phyloP scores from a whole-genome alignment of 768 basidiomycete species.

The Collybiopsis confluens region DNA sequence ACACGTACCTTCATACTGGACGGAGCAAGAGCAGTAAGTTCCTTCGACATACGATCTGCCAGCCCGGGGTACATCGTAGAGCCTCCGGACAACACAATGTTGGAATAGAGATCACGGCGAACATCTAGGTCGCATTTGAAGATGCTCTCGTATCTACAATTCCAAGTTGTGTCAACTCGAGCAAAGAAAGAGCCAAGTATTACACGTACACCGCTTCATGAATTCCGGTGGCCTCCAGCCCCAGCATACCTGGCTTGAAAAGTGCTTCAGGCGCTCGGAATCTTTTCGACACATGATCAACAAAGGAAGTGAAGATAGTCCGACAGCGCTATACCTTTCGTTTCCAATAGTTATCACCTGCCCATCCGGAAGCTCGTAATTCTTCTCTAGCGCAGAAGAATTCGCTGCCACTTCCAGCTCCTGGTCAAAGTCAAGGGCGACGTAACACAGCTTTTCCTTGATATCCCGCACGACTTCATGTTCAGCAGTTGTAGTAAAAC shows the following conservation, averaged over 20 bases:
- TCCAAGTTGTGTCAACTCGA: neutral
- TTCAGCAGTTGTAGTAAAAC: constrained; percentile 70
- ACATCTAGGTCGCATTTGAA: constrained; percentile 48
- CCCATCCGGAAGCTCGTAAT: too few relatives aligned
- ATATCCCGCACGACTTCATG: constrained; percentile 73
- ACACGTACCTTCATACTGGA: constrained; percentile 8
- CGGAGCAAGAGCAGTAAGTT: constrained; percentile 8
- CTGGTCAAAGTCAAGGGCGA: constrained; percentile 74
- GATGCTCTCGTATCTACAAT: constrained; percentile 53
- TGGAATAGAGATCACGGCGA: constrained; percentile 47
- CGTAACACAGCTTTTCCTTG: constrained; percentile 77
- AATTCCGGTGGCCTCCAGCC: constrained; percentile 64
- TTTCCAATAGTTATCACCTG: constrained; percentile 71
- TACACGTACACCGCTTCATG: constrained; percentile 33
- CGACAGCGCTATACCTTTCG: constrained; percentile 36
- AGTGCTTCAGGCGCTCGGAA: constrained; percentile 70
- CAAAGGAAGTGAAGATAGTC: neutral
- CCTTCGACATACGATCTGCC: constrained; percentile 47
- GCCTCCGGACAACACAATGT: constrained; percentile 58
- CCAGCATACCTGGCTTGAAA: constrained; percentile 67
- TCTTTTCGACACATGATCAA: neutral
- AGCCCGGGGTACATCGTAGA: constrained; percentile 56
- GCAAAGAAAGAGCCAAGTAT: neutral
- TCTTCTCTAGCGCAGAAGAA: constrained; percentile 67
- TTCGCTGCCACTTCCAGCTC: constrained; percentile 72